Conservation (phyloP, 306 rosid species). For the Adenanthera pavonina region DNA sequence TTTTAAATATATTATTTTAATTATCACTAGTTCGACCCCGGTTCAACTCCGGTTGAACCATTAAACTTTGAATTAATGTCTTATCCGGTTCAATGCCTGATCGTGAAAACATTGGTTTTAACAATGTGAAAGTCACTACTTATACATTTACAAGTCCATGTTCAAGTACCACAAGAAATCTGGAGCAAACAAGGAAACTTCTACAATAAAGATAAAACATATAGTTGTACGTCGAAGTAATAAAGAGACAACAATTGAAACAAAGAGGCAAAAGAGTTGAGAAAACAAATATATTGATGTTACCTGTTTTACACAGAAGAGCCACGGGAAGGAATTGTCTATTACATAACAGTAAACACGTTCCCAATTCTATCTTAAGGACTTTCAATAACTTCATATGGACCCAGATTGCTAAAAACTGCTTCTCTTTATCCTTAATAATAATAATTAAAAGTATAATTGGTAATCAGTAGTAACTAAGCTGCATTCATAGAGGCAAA, state of each 20-base stretch:
- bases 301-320: not conserved
- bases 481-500: not conserved
- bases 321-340: not conserved
- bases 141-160: not conserved
- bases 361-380: not conserved
- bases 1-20: no score
- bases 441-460: not conserved
- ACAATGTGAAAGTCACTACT: no score
- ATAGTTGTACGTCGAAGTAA: not conserved
- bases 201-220: not conserved
- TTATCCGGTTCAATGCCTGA: no score
- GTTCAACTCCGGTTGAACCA: no score
- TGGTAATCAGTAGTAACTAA: not conserved
- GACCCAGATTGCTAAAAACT: not conserved
- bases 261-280: no score
- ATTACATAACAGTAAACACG: not conserved
- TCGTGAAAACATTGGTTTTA: no score
- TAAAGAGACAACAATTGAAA: no score
- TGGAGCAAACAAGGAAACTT: not conserved
- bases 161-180: not conserved
- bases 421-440: slow-evolving; percentile 6
- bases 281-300: not conserved
- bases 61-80: no score
- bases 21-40: no score
- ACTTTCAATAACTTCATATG: not conserved